A percentile compares a stretch with the other conserved stretches of the same genome.
Conservation (phyloP, 2,329 filamentous ascomycete genomes). For the Alternaria longipes region DNA sequence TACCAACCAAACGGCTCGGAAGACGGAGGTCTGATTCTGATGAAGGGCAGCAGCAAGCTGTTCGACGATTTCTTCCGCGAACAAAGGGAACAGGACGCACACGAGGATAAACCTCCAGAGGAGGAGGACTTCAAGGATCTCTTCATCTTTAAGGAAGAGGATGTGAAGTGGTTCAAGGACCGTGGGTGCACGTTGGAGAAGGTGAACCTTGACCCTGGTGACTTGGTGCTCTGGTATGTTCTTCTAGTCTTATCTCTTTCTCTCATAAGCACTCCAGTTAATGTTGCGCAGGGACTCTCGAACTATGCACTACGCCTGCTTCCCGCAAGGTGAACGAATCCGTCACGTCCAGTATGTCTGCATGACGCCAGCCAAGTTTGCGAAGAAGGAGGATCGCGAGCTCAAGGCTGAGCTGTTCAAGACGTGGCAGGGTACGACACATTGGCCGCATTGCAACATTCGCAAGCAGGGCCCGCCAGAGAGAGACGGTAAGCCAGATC, state of each 20-base stretch:
- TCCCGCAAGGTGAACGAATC: too few species aligned
- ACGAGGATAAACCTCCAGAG: constrained; percentile 27
- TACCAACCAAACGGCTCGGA: constrained; percentile 56
- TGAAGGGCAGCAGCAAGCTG: constrained; percentile 55
- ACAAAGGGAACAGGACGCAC: constrained; percentile 18
- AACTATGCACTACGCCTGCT: too few species aligned
- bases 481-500: background rate
- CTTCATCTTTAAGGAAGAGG: constrained; percentile 55
- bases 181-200: constrained; percentile 53
- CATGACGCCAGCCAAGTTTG: constrained; percentile 29
- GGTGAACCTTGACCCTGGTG: constrained; percentile 54
- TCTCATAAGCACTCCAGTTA: too few species aligned
- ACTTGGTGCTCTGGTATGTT: constrained; percentile 23
- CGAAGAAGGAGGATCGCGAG: constrained; percentile 26
- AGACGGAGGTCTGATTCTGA: constrained; percentile 59
- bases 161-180: constrained; percentile 56
- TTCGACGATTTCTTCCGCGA: constrained; percentile 57
- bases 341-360: constrained; percentile 19
- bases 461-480: constrained; percentile 19
- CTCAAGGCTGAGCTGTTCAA: constrained; percentile 29
- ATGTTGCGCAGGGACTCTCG: too few species aligned
- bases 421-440: constrained; percentile 30
- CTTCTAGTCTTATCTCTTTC: accelerated
- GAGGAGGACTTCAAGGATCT: constrained; percentile 50
- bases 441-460: constrained; percentile 38